phyloP scores from a whole-genome alignment of 257 asterid genomes.

The Mentha longifolia region DNA sequence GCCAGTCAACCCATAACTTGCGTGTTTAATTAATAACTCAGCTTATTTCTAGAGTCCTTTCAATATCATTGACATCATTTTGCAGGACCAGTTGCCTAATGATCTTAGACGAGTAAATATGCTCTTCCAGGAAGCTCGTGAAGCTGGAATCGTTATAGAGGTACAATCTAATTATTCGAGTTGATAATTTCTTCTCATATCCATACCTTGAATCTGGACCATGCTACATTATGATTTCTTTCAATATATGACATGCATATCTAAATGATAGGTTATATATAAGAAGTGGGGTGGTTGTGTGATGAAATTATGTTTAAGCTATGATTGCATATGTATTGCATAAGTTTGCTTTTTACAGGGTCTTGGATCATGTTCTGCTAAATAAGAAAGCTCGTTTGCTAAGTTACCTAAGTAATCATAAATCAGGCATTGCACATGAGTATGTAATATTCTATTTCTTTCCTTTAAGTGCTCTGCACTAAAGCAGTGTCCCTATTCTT shows the following conservation, averaged over 20 bases:
- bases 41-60: slow-evolving; percentile 26
- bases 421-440: neutral
- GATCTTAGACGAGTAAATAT: slow-evolving; percentile 80
- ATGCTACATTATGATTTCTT: slow-evolving; percentile 1
- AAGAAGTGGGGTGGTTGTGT: neutral
- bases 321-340: neutral
- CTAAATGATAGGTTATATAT: neutral
- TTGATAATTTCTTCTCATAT: slow-evolving; percentile 1
- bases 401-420: neutral
- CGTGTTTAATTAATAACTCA: neutral
- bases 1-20: slow-evolving; percentile 8
- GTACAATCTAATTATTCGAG: slow-evolving; percentile 40
- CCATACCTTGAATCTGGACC: neutral
- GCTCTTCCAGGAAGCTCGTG: slow-evolving; percentile 84
- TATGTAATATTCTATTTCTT: slow-evolving; percentile 2
- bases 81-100: slow-evolving; percentile 87
- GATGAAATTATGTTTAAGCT: neutral
- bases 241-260: neutral
- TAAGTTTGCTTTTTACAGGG: neutral
- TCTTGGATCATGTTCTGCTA: neutral
- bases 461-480: neutral
- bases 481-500: neutral
- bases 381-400: neutral
- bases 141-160: slow-evolving; percentile 84
- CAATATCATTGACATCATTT: slow-evolving; percentile 22